Evolutionary conservation across 2,329 filamentous ascomycete genomes (phyloP).

Genomic region (Epichloe festucae): DNA sequence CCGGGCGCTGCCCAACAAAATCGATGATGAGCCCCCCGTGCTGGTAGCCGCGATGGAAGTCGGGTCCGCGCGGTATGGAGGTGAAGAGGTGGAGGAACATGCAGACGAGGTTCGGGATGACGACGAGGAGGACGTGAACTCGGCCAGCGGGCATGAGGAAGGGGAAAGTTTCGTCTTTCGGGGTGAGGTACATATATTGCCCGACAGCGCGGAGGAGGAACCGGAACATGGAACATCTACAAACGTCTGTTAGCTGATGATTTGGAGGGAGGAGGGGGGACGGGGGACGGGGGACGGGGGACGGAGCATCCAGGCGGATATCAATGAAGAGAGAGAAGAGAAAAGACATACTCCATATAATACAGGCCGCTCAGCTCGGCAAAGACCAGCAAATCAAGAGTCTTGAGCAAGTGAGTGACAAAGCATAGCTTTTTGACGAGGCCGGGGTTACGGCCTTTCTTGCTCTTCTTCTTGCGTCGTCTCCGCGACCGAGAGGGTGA

Average conservation of each 20-base stretch:
- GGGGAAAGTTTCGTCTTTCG: conserved; percentile 43
- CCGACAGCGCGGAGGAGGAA: conserved; percentile 44
- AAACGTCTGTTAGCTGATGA: neutral
- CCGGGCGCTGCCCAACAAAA: conserved; percentile 53
- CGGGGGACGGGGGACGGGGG: too few species aligned
- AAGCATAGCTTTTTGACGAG: conserved; percentile 47
- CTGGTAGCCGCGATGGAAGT: conserved; percentile 50
- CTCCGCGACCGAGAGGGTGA: conserved; percentile 17
- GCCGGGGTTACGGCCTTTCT: conserved; percentile 26
- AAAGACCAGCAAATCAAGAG: conserved; percentile 50
- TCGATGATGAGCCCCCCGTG: conserved; percentile 56
- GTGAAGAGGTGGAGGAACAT: conserved; percentile 45
- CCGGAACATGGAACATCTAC: conserved; percentile 51
- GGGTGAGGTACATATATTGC: conserved; percentile 52
- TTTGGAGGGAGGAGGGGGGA: neutral
- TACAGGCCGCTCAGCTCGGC: conserved; percentile 53
- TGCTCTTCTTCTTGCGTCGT: conserved; percentile 23
- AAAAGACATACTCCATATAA: conserved; percentile 50
- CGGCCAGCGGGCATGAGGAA: conserved; percentile 42
- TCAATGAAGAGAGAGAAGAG: neutral
- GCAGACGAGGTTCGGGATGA: conserved; percentile 47
- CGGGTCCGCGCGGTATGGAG: conserved; percentile 42
- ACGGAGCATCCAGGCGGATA: neutral
- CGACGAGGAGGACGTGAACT: conserved; percentile 43
- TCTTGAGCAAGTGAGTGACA: conserved; percentile 45